Evolutionary conservation across 1,139 yeast species (phyloP), one percentile per base, ranked within the genome.

Genomic region (Protomyces pachydermus): DNA sequence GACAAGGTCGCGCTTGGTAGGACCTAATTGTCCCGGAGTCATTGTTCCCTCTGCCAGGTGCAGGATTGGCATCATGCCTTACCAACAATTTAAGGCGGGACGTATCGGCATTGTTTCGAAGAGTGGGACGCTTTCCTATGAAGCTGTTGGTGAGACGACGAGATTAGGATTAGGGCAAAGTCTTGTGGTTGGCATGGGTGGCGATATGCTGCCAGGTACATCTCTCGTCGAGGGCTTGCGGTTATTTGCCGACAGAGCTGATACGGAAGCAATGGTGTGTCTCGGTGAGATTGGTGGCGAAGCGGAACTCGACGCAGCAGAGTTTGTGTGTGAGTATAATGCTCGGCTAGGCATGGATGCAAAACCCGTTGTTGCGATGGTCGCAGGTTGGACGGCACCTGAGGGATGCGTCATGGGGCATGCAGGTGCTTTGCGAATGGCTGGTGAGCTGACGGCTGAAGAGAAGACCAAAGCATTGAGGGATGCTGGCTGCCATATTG

Each of bases 1-100:
- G 5, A 50, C 34, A 3, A 32, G 16, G 23, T 58, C 57, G 18
- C 32, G 45, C 16, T 38, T 58, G 25, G 54, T 58, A 12, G 63
- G 63, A 6, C 63, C 63, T 3, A 58, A 58, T 28, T 58, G 63
- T 20, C 63, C 63, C 8, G 63, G 63, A 4, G 32, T 58, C 52
- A 58, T 58, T 50, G 38, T 48, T 12, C 56, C 63, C 5, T 18
- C 56, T 10, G 56, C 46, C 38, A 39, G 16, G 23, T 45, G 46
- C 18, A 51, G 63, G 10, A 58, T 58, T 25, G 63, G 63, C 12
- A 58, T 58, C 57, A 58, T 58, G 63, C 63, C 63, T 3, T 42
- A 58, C 48, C 32, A 32, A n/a, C 56, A 52, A 20, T 58, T 58
- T 46, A 52, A 48, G 12, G 50, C 56, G 1, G 63, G 63, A 25